Evolutionary conservation across 2,329 filamentous ascomycete genomes (phyloP), one percentile per base, ranked within the genome.

Genomic region (Colletotrichum graminicola): DNA sequence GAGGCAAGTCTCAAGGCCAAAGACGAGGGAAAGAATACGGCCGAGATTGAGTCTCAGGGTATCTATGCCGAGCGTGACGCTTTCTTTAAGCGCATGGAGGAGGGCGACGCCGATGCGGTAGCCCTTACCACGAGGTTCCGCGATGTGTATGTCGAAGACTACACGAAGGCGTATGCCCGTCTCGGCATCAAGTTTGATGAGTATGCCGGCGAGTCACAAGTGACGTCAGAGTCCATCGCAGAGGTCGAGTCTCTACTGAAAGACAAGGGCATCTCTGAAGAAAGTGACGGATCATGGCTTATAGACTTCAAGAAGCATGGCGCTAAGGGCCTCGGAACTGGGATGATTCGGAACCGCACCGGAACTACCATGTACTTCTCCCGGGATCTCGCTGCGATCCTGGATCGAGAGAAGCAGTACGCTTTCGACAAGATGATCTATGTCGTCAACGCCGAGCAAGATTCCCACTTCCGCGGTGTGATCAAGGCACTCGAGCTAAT

Each of bases 221-320:
- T 78, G 1, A 78, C 76, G 0, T 36, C 73, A 0, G 76, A 76
- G 77, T 91, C 89, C 67, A 89, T 93, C 82, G 84, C 87, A 11
- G 81, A 84, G 49, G 90, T 90, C 1, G 89, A 91, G 59, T 80
- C 86, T 36, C 80, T 85, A 0, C 84, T 94, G 79, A 84, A 87
- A 74, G 86, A 89, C 66, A 87, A 87, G 66, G 87, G 87, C 1
- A 83, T 93, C 2, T 89, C 87, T 2, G 89, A 93, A 75, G 84
- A 89, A 66, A 89, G 87, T 32, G 89, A 93, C 14, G 92, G 89
- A 1, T 90, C 91, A 0, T 87, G 89, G 74, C 88, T 92, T 74
- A 89, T 93, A 61, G 90, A 94, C 79, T 89, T 94, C 70, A 84
- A 86, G 43, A 92, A 93, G 77, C 89, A 93, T 77, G 85, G 87